Base-by-base conservation (phyloP, 805 yeast genomes). In the Candida succiphila region DNA sequence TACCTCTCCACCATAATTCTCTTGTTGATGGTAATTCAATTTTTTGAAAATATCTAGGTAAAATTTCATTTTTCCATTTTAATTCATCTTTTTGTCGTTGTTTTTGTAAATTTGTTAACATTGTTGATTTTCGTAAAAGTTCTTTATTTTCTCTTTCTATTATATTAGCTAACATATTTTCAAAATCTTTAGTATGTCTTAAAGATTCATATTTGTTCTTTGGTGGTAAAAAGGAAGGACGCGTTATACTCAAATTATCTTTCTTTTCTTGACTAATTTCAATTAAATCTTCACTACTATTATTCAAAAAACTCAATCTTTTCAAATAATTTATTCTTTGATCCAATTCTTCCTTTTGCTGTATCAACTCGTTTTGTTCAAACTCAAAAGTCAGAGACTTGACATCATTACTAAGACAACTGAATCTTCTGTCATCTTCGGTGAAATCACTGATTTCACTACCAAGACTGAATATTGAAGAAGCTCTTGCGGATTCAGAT, bases 211-310 rank as follows among this genome's bases (percentile, higher is more conserved):
- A 51, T 14, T 53, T 48, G 18, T 69, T 54, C 49, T 80, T 80
- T 29, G 86, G 84, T 0, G 89, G 88, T 25, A 80, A 54, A 60
- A 74, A 69, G 1, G 66, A 54, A 18, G 83, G 87, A 34, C 89
- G 56, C 0, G 87, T 77, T 17, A 61, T 58, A 1, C 78, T 52
- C 12, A 63, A 40, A 34, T 56, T 46, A 9, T 48, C 41, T 15
- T 36, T 14, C 17, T 41, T 48, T 29, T 43, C 46, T 33, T 42
- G 31, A 22, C 43, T 29, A 14, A 13, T n/a, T 15, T 22, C 13
- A 14, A n/a, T 4, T 4, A 17, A 16, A 16, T 30, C 17, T 4
- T 8, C 16, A 4, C 10, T 21, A 14, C 19, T 37, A 15, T 31
- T 30, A 20, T 29, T 40, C 37, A 12, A 38, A 22, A 17, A 37